These are phyloP conservation scores for Nitzschia sp. DNA, from an alignment of 108 stramenopile genomes.

Conservation along the genomic window DNA sequence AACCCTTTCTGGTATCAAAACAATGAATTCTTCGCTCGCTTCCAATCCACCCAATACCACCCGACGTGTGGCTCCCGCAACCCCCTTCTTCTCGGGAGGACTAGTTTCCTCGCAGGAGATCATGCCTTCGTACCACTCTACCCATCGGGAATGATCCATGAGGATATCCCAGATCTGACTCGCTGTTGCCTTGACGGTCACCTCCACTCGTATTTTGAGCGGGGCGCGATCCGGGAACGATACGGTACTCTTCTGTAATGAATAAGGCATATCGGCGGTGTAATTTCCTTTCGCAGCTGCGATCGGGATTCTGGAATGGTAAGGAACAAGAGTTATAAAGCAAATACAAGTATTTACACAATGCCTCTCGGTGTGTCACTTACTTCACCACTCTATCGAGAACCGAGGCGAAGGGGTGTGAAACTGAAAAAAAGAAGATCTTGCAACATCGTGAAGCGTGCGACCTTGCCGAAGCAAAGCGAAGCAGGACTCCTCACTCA, in stretches of 20 bases:
- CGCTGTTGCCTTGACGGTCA: neutral
- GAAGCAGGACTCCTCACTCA: too few relatives aligned
- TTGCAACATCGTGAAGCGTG: too few relatives aligned
- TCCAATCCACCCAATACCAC: neutral
- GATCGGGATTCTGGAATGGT: too few relatives aligned
- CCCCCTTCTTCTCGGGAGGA: neutral
- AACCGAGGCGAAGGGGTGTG: too few relatives aligned
- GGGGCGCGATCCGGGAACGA: conserved; percentile 14
- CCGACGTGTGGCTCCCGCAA: neutral
- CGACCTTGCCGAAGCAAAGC: too few relatives aligned
- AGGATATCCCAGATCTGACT: conserved; percentile 3
- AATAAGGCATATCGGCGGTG: too few relatives aligned
- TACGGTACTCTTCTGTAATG: conserved; percentile 1
- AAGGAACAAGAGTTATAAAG: too few relatives aligned
- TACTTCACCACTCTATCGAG: too few relatives aligned
- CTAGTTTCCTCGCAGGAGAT: neutral
- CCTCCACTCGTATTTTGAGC: neutral
- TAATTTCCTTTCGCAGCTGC: too few relatives aligned
- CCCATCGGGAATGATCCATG: conserved; percentile 8
- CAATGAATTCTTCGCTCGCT: conserved; percentile 8
- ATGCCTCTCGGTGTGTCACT: too few relatives aligned
- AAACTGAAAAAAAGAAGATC: too few relatives aligned
- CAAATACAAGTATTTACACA: too few relatives aligned
- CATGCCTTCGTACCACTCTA: conserved; percentile 5
- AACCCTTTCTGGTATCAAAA: neutral